Evolutionary conservation across 257 asterid species (phyloP), one percentile per base, ranked within the genome.

Genomic region (Solanum lycopersicoides): DNA sequence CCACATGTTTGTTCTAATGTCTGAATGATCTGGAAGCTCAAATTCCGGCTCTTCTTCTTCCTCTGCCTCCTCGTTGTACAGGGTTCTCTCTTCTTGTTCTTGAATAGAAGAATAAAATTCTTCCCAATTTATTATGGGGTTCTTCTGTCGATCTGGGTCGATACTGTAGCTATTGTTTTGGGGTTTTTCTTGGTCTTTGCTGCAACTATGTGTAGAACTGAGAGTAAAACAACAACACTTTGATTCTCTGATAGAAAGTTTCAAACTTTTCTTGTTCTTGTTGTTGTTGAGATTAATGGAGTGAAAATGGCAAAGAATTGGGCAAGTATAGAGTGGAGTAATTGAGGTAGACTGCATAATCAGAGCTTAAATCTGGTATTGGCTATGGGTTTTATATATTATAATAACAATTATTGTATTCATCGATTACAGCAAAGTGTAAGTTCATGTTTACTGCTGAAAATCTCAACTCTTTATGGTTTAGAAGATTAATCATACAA

Each of bases 1-100:
- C 95, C 96, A 87, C 98, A 95, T 96, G 94, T 87, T 94, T 91
- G 95, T 87, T 23, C 88, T 88, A 92, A 92, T 90, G 87, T 86
- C 93, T 20, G 84, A 84, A 25, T 30, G 72, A 37, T 14, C 87
- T 45, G 53, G 77, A 75, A 59, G 83, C 75, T 53, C 96, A 82
- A 88, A 75, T 72, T 47, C 89, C 11, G 60, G 34, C 16, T 56
- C 89, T 34, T 89, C 91, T 4, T 34, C 85, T 32, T 89, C 91
- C 23, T 25, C 30, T 28, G 30, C 74, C 37, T 89, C 91, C n/a
- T 28, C 75, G 39, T 16, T 68, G 3, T 80, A 87, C 79, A 86
- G 92, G 87, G 94, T 59, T 39, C 87, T 86, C 21, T 72, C 91
- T 86, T 85, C 65, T 44, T 92, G 91, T 86, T 85, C 65, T 44